Conservation (phyloP, 305 asterid genomes). For the Coffea humblotiana region DNA sequence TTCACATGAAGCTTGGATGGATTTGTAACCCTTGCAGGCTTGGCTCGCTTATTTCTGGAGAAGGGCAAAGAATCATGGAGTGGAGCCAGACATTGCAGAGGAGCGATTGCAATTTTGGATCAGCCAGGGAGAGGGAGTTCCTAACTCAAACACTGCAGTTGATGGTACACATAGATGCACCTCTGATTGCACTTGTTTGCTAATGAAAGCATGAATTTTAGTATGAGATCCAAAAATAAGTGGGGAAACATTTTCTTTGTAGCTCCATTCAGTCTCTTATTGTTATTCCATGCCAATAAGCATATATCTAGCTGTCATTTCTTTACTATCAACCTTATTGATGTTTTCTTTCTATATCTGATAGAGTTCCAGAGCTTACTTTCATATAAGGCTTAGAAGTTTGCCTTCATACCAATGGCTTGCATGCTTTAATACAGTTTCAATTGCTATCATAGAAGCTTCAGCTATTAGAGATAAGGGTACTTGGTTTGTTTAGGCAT, state of each 20-base stretch:
- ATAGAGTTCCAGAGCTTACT: not conserved
- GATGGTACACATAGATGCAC: conserved; percentile 42
- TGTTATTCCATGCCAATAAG: not conserved
- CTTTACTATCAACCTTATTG: not conserved
- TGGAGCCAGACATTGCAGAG: conserved; percentile 73
- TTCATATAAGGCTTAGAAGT: not conserved
- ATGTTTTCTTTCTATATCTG: not conserved
- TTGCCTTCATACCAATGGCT: too few species aligned
- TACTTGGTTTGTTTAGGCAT: too few species aligned
- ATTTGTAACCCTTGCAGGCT: conserved; percentile 37
- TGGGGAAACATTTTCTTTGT: not conserved
- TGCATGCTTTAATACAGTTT: too few species aligned
- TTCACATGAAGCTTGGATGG: too few species aligned
- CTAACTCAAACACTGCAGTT: conserved; percentile 72
- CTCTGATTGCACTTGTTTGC: not conserved
- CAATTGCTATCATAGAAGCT: too few species aligned
- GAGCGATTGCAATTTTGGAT: conserved; percentile 76
- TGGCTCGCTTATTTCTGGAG: conserved; percentile 80
- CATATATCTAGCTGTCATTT: not conserved
- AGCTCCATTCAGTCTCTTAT: not conserved
- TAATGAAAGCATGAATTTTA: not conserved
- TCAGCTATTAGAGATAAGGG: too few species aligned
- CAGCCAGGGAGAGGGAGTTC: conserved; percentile 41
- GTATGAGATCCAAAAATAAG: not conserved
- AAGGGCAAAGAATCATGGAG: conserved; percentile 61